Evolutionary conservation across 2,329 filamentous ascomycete genomes (phyloP), one percentile per base, ranked within the genome.

Genomic region (Aspergillus sp.): DNA sequence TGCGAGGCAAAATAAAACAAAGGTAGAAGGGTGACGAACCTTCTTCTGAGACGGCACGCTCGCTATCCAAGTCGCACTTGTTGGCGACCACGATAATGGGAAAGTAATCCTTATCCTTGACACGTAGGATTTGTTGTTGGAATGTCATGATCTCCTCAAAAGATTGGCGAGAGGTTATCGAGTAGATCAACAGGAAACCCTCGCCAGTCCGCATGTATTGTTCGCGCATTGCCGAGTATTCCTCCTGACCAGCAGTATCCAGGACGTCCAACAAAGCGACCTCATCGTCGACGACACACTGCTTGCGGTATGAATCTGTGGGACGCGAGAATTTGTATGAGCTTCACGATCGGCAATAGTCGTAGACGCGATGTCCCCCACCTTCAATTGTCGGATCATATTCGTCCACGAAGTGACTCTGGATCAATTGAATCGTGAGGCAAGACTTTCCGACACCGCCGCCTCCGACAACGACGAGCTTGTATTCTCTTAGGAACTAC

Each of bases 81-180:
- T 98, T 98, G 60, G 89, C 93, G 38, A 97, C 93, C 41, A 98
- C 87, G 48, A 97, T 95, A 77, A 98, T 97, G 59, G 93, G 93
- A 77, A 98, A 98, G 71, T 96, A 95, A 73, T 98, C 93, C 81
- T 95, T 97, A 76, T 97, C 93, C 80, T 98, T 98, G 62, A 98
- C 93, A 59, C 93, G 78, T 59, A 98, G 78, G 67, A 98, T 98
- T 73, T 98, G 93, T 77, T 97, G 90, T 73, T 97, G 90, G 74
- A 97, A 97, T 42, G 89, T 95, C 73, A 89, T 86, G 70, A 98
- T 97, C 75, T 98, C 93, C 68, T 98, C 91, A 64, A 96, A 97
- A 63, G 88, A 94, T 73, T 96, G 90, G 64, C 90, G 82, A 64
- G 91, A 96, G 47, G 88, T 96, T 75, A 98, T 98, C 58, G 90